Base-by-base conservation (phyloP, 148 eudicot genomes). In the Rhododendron williamsianum region DNA sequence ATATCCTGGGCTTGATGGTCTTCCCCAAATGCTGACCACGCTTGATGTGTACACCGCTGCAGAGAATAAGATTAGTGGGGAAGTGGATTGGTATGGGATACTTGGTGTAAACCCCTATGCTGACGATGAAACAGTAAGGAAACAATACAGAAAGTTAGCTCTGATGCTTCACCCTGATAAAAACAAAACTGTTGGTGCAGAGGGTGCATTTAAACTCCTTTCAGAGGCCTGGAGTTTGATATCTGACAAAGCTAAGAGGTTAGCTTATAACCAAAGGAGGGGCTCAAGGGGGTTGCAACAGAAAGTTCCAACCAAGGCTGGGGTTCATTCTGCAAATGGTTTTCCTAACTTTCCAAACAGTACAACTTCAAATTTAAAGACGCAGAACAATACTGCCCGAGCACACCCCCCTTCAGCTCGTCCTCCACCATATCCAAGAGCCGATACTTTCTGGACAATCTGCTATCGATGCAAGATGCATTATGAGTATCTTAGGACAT, bases 141-240 rank as follows among this genome's bases (percentile, higher is more conserved):
- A 87, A 77, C 91, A 94, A 10, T 94, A 91, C 84, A 81, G 92
- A 82, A 96, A 92, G 81, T 87, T 92, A 52, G 91, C 92, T 48
- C 95, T 96, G 35, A 78, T 74, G 65, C 93, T 96, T 51, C 98
- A 96, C 86, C 98, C 98, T 38, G 98, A 96, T 88, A 96, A 94
- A 85, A 96, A 96, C 58, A 92, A 94, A 87, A 88, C 90, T 30
- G 78, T 89, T 49, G 96, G 96, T 58, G 98, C 98, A 45, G 95
- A 93, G 49, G 98, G 94, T 73, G 98, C 98, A 23, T 96, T 93
- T 86, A 93, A 92, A 82, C 91, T 94, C 76, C 89, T 94, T 56
- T 87, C 90, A 21, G 96, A 93, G 81, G 98, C 96, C 27, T 94
- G 90, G 92, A 89, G 85, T 82, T 74, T 93, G 78, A 90, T 96